phyloP scores from a whole-genome alignment of 805 yeast species.

The Saccharomycodes ludwigii region DNA sequence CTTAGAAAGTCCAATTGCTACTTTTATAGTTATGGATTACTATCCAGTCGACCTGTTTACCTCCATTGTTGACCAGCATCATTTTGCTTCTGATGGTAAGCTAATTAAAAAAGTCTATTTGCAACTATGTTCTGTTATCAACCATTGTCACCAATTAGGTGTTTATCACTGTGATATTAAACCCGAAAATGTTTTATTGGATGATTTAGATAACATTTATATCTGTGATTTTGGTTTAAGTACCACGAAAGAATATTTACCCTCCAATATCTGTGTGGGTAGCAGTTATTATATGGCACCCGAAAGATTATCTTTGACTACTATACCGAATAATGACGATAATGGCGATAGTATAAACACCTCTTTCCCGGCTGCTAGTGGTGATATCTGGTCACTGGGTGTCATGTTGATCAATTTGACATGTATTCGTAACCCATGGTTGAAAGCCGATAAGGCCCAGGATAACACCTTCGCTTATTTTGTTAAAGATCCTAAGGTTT shows the following conservation, averaged over 20 bases:
- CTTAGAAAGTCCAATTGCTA: conserved; percentile 43
- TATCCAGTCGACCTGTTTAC: conserved; percentile 77
- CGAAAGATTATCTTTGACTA: conserved; percentile 44
- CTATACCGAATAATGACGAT: conserved; percentile 18
- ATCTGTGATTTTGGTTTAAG: conserved; percentile 86
- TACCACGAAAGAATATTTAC: conserved; percentile 41
- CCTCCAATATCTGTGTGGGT: conserved; percentile 71
- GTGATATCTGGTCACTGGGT: conserved; percentile 83
- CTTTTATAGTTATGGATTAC: conserved; percentile 75
- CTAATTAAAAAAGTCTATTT: conserved; percentile 45
- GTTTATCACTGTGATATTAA: conserved; percentile 89
- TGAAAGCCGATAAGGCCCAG: conserved; percentile 50
- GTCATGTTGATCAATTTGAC: conserved; percentile 68
- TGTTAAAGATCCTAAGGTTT: conserved; percentile 39
- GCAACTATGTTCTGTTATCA: conserved; percentile 74
- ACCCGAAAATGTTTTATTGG: conserved; percentile 82
- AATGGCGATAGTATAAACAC: conserved; percentile 9
- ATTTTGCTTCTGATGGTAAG: conserved; percentile 41
- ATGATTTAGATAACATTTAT: conserved; percentile 44
- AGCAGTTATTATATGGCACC: conserved; percentile 91
- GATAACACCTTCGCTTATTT: conserved; percentile 58
- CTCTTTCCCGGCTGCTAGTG: conserved; percentile 50
- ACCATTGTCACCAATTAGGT: conserved; percentile 71
- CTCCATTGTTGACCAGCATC: conserved; percentile 65
- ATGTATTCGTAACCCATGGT: conserved; percentile 86